phyloP scores from a whole-genome alignment of 768 basidiomycete genomes.

The Strobilomyces dryophilus region DNA sequence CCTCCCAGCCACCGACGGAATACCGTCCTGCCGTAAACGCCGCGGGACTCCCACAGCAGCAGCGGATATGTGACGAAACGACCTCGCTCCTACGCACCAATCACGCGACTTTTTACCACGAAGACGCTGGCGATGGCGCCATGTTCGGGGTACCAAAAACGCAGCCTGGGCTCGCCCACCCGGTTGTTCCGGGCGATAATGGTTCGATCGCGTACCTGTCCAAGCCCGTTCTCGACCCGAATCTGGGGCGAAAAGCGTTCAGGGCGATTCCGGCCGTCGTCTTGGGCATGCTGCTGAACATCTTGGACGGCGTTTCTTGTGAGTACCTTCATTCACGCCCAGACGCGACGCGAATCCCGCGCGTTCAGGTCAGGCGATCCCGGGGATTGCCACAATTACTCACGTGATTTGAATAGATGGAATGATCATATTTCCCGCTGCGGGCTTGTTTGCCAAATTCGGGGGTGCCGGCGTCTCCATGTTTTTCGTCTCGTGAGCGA shows the following conservation, averaged over 20 bases:
- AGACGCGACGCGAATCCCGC: background rate
- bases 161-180: constrained; percentile 10
- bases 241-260: constrained; percentile 21
- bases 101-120: constrained; percentile 6
- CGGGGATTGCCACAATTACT: background rate
- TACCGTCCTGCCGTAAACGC: background rate
- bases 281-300: constrained; percentile 80
- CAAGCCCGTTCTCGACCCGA: constrained; percentile 13
- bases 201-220: constrained; percentile 7
- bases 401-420: constrained; percentile 53
- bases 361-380: constrained; percentile 2
- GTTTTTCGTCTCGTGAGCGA: constrained; percentile 79
- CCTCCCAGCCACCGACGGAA: background rate
- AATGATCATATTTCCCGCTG: constrained; percentile 92
- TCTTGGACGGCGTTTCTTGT: constrained; percentile 93
- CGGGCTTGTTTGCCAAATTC: constrained; percentile 72
- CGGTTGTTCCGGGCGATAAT: constrained; percentile 1
- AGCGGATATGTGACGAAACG: constrained; percentile 12
- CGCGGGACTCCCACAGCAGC: background rate
- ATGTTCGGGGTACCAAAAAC: background rate
- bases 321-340: constrained; percentile 24
- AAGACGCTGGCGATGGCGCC: constrained; percentile 1
- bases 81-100: constrained; percentile 14
- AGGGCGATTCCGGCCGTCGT: constrained; percentile 76
- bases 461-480: constrained; percentile 92